Base-by-base conservation (phyloP, 805 yeast species). In the Sugiyamaella chiloensis region DNA sequence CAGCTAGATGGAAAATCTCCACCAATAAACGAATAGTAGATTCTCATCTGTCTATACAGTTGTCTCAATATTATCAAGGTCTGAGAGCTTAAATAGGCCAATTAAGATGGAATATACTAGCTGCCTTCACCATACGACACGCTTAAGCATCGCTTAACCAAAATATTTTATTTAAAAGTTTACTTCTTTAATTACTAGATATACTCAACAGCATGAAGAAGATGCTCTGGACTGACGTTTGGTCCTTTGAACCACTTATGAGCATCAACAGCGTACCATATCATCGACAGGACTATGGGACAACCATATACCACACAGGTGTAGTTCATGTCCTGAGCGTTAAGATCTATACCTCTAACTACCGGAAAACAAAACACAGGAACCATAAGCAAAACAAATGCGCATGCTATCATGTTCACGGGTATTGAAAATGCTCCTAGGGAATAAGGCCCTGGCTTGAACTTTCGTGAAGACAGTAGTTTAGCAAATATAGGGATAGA, bases 171-270 rank as follows among this genome's bases (percentile, higher is more conserved):
- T n/a, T n/a, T n/a, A n/a, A n/a, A n/a, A n/a, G n/a, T n/a, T n/a
- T n/a, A n/a, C n/a, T n/a, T n/a, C n/a, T n/a, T n/a, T n/a, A n/a
- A n/a, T 6, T 6, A 29, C 5, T 29, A n/a, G 4, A 29, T 29
- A 14, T 29, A 29, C 16, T 29, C 34, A 4, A 17, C 34, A 6
- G 16, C 6, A 17, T 29, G 34, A 4, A 29, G 12, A 6, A n/a
- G 16, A 21, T 59, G 61, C 44, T 72, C 75, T 50, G 75, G 53
- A 56, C 77, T 78, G 55, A 77, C 69, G 61, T 70, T 75, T 20
- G 85, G 86, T 21, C 86, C 87, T 27, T 60, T 60, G 69, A 77
- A 81, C 74, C 80, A 72, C 53, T 76, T 79, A 58, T 68, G 77
- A 20, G 83, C 86, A 52, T 72, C 75, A 9, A 74, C 64, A 29